Conservation (phyloP, 1,139 yeast species). For the Saccharomyces hybrid region DNA sequence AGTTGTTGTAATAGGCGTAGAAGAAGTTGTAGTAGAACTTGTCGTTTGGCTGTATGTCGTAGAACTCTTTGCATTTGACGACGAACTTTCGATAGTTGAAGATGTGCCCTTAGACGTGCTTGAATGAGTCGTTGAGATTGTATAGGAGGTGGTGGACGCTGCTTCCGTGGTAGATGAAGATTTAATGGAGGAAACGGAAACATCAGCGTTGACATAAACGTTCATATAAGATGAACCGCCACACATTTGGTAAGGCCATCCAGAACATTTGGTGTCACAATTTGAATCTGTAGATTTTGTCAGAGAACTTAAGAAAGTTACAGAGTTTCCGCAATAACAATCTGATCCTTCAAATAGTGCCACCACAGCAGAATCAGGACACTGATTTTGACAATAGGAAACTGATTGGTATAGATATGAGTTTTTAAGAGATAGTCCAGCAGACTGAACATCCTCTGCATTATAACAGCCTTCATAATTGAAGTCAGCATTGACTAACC, state of each 20-base stretch:
- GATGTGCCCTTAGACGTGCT: background rate
- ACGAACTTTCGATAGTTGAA: background rate
- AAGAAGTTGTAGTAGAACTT: conserved; percentile 1
- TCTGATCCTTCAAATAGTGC: conserved; percentile 47
- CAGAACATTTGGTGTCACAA: conserved; percentile 48
- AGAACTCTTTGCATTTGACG: background rate
- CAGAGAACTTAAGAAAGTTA: conserved; percentile 35
- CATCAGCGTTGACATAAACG: conserved; percentile 41
- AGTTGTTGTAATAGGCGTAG: background rate
- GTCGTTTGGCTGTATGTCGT: conserved; percentile 4
- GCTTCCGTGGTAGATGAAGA: conserved; percentile 24
- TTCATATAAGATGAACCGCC: conserved; percentile 51
- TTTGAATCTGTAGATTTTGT: conserved; percentile 27
- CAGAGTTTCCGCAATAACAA: conserved; percentile 54
- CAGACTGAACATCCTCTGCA: conserved; percentile 7
- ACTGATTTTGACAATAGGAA: conserved; percentile 40
- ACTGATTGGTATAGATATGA: conserved; percentile 44
- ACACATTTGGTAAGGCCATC: conserved; percentile 51
- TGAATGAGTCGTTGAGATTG: conserved; percentile 1
- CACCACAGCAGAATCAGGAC: conserved; percentile 43
- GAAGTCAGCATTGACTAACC: background rate
- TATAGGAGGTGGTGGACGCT: conserved; percentile 35
- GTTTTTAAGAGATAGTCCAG: conserved; percentile 29
- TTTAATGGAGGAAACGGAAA: conserved; percentile 11
- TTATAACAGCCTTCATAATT: conserved; percentile 21